phyloP scores from a whole-genome alignment of 2,329 filamentous ascomycete species.

The Cadophora malorum region DNA sequence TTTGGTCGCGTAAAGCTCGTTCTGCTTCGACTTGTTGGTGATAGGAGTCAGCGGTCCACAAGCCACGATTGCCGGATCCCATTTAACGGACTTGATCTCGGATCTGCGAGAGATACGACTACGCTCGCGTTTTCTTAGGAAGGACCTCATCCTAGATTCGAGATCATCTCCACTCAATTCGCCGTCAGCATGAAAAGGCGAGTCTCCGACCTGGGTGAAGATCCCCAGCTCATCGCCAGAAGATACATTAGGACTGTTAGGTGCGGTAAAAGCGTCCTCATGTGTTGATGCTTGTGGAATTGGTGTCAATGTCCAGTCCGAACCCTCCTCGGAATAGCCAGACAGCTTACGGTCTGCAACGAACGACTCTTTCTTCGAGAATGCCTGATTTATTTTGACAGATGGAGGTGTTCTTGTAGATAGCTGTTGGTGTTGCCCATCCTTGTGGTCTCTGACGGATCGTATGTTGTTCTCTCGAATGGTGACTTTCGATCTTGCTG shows the following conservation, averaged over 20 bases:
- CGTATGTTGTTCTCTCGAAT: not conserved
- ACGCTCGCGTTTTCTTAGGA: slow-evolving; percentile 21
- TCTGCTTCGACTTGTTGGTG: slow-evolving; percentile 1
- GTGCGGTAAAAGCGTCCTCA: not conserved
- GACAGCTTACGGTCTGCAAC: not conserved
- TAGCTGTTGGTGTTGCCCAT: not conserved
- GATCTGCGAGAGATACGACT: slow-evolving; percentile 3
- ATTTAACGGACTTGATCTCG: slow-evolving; percentile 36
- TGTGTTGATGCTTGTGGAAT: not conserved
- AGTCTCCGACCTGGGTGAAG: not conserved
- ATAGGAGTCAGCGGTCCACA: slow-evolving; percentile 25
- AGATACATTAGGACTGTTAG: not conserved
- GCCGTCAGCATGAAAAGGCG: slow-evolving; percentile 16
- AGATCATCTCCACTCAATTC: slow-evolving; percentile 26
- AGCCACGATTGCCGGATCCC: slow-evolving; percentile 37
- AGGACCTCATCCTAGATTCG: slow-evolving; percentile 28
- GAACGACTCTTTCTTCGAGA: not conserved
- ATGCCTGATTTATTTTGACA: not conserved
- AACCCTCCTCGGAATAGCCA: not conserved
- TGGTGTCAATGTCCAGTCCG: not conserved
- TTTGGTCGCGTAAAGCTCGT: not conserved
- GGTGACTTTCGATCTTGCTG: not conserved
- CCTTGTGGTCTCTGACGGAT: not conserved
- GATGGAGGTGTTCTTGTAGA: not conserved
- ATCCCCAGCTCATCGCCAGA: slow-evolving; percentile 5